Evolutionary conservation across 371 early-diverging fungal genomes (phyloP), one percentile per base, ranked within the genome.

Genomic region (Apophysomyces trapeziformis): DNA sequence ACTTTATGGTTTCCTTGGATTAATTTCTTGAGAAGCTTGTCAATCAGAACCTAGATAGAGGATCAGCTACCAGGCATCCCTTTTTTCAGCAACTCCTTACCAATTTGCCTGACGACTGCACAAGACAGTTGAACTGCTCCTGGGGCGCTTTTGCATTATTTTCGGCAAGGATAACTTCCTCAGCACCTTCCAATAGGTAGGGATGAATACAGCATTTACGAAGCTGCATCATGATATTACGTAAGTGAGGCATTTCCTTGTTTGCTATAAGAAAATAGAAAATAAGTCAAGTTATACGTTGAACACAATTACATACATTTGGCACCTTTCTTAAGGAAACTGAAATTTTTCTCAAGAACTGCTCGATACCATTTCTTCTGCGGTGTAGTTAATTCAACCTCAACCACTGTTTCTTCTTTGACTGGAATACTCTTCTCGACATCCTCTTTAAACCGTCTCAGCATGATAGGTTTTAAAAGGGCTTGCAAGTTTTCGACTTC

Each of bases 131-230:
- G 75, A 91, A 90, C 66, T 93, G 90, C 12, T 87, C 87, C 60
- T 91, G 89, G 5, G 77, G 72, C 2, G 85, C 83, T 16, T 72
- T 76, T 37, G 88, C 83, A 36, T 78, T 71, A 43, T 74, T 81
- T 68, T 93, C 94, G 38, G 75, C 66, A 5, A 89, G 76, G 66
- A 94, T 93, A 26, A 89, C 86, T 41, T 95, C 94, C 72, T 95
- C 95, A 35, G 96, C 97, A 38, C 96, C 96, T 63, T 86, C 76
- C 9, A 95, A 82, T 32, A 95, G 70, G 69, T 90, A 94, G 5
- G 95, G 95, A 70, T 95, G 95, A 13, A 93, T 92, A 72, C 94
- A 94, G 65, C 93, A 92, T 78, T 96, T 94, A 58, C 95, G 86
- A 21, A 95, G 79, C 64, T 94, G 93, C 87, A 91, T 89, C 87